A percentile compares a stretch with the other conserved stretches of the same genome.
Conservation (phyloP, 2,329 filamentous ascomycete species). For the Diaporthe australafricana region DNA sequence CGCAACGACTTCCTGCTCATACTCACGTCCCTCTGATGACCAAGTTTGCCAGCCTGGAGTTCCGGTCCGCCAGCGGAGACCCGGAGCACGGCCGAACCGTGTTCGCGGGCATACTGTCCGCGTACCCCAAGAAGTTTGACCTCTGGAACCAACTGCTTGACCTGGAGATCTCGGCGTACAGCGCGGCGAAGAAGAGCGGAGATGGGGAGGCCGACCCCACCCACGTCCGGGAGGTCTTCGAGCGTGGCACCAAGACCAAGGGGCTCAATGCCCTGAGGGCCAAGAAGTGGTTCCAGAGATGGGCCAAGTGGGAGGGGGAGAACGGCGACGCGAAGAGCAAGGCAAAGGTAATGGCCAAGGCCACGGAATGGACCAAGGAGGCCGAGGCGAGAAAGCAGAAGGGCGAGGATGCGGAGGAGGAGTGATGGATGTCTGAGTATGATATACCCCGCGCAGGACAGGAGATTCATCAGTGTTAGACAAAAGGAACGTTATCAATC, state of each 20-base stretch:
- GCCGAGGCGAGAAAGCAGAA: constrained; percentile 53
- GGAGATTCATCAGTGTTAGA: not conserved
- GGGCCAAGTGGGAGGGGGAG: constrained; percentile 88
- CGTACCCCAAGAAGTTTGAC: constrained; percentile 90
- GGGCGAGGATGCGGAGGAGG: constrained; percentile 43
- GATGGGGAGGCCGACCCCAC: constrained; percentile 60
- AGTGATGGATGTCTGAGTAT: constrained; percentile 35
- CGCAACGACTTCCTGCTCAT: constrained; percentile 80
- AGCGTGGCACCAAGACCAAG: constrained; percentile 77
- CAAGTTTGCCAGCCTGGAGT: constrained; percentile 93
- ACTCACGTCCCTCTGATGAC: constrained; percentile 78
- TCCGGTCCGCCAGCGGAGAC: constrained; percentile 84
- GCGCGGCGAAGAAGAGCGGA: constrained; percentile 66
- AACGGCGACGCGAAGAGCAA: constrained; percentile 76
- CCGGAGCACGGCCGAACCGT: constrained; percentile 93
- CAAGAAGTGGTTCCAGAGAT: constrained; percentile 89
- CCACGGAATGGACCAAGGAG: constrained; percentile 75
- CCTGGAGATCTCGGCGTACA: constrained; percentile 76
- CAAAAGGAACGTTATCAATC: constrained; percentile 4
- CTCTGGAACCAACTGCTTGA: constrained; percentile 94
- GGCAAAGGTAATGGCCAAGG: constrained; percentile 77
- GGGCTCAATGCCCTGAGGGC: constrained; percentile 85
- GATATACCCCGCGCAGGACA: constrained; percentile 8
- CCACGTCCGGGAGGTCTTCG: constrained; percentile 81
- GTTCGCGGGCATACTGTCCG: constrained; percentile 87